Conservation (phyloP, 2,329 filamentous ascomycete genomes). For the Colletotrichum sp. region DNA sequence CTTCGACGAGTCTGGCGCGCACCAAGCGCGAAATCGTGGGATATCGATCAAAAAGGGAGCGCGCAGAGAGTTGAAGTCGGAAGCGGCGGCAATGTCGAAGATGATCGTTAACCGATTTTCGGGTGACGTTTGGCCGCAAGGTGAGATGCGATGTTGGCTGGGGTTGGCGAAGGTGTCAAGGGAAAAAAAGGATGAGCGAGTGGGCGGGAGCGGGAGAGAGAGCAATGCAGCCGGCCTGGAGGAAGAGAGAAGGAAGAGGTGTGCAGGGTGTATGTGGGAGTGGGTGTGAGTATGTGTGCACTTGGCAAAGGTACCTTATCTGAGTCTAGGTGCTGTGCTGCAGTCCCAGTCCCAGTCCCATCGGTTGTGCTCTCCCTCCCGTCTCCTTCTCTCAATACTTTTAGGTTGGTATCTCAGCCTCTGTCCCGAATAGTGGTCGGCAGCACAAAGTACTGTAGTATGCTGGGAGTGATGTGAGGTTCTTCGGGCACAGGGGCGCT, state of each 20-base stretch:
- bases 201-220: conserved; percentile 23
- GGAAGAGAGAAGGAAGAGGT: neutral
- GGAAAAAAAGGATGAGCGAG: neutral
- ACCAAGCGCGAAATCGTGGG: neutral
- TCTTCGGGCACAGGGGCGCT: neutral
- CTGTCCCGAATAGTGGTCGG: neutral
- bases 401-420: neutral
- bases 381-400: neutral
- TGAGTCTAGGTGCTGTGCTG: neutral
- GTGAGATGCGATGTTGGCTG: conserved; percentile 25
- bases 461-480: neutral
- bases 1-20: neutral
- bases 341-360: neutral
- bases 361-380: neutral
- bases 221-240: neutral
- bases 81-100: neutral
- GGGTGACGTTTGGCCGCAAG: conserved; percentile 37
- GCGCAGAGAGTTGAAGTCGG: neutral
- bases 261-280: neutral
- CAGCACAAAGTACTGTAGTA: neutral
- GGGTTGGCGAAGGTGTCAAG: neutral
- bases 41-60: neutral
- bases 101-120: conserved; percentile 19
- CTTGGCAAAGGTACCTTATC: neutral
- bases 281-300: neutral